These are phyloP conservation scores for Quercus suber DNA, from an alignment of 306 rosid species.

Conservation along the genomic window DNA sequence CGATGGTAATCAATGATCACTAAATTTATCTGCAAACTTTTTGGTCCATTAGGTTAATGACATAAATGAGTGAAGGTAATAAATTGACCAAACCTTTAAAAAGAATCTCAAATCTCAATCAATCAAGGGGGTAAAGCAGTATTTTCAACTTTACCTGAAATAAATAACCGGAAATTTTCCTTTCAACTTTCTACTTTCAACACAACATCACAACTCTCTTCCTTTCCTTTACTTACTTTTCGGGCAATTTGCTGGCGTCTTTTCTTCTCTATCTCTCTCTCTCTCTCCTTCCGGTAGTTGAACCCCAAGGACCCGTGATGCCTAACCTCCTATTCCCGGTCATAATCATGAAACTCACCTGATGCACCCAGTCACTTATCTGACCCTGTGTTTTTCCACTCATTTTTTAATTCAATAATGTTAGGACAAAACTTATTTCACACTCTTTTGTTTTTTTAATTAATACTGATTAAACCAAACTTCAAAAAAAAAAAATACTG, in stretches of 20 bases:
- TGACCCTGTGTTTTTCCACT: background rate
- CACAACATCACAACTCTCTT: background rate
- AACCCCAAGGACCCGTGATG: constrained; percentile 63
- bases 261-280: background rate
- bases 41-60: background rate
- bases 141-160: background rate
- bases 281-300: constrained; percentile 30
- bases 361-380: constrained; percentile 20
- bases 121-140: constrained; percentile 30
- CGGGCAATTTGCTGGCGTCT: constrained; percentile 22
- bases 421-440: background rate
- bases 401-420: background rate
- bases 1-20: constrained; percentile 15
- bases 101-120: background rate
- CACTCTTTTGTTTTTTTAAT: background rate
- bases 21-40: background rate
- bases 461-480: no score
- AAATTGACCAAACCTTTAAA: background rate
- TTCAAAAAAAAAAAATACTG: no score
- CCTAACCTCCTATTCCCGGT: constrained; percentile 45
- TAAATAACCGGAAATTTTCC: background rate
- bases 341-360: constrained; percentile 26
- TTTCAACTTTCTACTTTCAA: no score
- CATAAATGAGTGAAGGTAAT: constrained; percentile 21
- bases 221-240: constrained; percentile 20